Evolutionary conservation across 2,329 filamentous ascomycete species (phyloP).

Genomic region (Calonectria ilicicola): DNA sequence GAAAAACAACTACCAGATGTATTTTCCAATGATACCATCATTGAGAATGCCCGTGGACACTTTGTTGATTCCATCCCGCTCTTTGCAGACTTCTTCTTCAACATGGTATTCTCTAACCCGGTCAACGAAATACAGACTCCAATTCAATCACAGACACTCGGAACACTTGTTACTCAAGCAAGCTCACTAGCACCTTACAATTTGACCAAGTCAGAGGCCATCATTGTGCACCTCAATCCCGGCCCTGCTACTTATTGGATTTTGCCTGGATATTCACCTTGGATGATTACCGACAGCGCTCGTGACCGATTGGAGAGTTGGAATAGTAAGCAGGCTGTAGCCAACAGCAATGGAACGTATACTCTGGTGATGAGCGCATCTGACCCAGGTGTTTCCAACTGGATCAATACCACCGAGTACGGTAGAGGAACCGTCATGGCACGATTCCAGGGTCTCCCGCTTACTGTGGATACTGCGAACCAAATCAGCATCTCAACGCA

Average conservation of each 20-base stretch:
- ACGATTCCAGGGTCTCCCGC: background rate
- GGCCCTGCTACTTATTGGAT: background rate
- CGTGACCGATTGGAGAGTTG: background rate
- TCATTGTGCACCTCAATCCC: background rate
- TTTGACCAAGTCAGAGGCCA: background rate
- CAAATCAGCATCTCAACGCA: background rate
- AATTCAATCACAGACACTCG: background rate
- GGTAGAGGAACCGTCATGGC: background rate
- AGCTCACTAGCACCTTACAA: background rate
- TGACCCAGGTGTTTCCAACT: background rate
- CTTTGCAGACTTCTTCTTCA: background rate
- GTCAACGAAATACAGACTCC: background rate
- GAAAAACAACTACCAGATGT: background rate
- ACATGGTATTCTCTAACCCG: background rate
- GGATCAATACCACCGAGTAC: background rate
- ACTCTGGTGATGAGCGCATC: background rate
- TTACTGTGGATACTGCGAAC: background rate
- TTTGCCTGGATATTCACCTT: background rate
- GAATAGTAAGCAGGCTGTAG: background rate
- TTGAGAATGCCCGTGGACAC: background rate
- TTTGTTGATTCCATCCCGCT: background rate
- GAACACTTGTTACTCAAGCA: background rate
- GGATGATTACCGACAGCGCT: background rate
- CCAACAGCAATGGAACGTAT: background rate
- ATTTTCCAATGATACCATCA: background rate